Evolutionary conservation across 768 basidiomycete species (phyloP), one percentile per base, ranked within the genome.

Genomic region (Leccinum sublutescens): DNA sequence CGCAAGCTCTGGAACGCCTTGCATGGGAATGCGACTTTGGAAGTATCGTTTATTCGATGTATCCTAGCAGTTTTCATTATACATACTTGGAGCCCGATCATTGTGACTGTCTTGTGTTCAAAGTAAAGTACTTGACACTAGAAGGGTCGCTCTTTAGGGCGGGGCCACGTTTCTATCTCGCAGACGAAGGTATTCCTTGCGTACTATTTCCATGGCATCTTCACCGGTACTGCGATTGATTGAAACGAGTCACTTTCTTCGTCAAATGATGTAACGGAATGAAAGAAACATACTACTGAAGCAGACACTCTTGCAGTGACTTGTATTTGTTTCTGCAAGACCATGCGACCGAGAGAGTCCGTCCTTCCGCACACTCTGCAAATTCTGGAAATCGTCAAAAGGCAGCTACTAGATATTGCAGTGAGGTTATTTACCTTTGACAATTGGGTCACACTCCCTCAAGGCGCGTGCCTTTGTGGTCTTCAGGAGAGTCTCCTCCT

Each of bases 301-400:
- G 67, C 82, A 95, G 87, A 70, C 93, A 95, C 1, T 82, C 80
- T 68, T 95, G 89, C 47, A 95, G 79, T 12, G 74, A 77, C 65
- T 82, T 85, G 55, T 90, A 83, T 68, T 87, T 81, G 33, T 78
- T 79, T 68, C 81, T 84, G 69, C 93, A 95, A 23, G 86, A 83
- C 93, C 93, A 95, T 14, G 87, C 87, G 25, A 94, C 87, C 5
- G 93, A 91, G 54, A 95, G 74, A 3, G 88, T 90, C 8, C 93
- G 84, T 8, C 91, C 91, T 55, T 81, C 77, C 2, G 89, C 87
- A 70, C 93, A 95, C n/a, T 85, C 80, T 15, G 93, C 93, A 68
- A 94, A 95, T 54, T 84, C 93, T 95, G 69, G 31, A 33, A 14
- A 21, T 27, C 25, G 50, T 65, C 58, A 49, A 12, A 15, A n/a